Evolutionary conservation across 192 early-diverging fungal genomes (phyloP), one percentile per base, ranked within the genome.

Genomic region (Helicostylum pulchrum): DNA sequence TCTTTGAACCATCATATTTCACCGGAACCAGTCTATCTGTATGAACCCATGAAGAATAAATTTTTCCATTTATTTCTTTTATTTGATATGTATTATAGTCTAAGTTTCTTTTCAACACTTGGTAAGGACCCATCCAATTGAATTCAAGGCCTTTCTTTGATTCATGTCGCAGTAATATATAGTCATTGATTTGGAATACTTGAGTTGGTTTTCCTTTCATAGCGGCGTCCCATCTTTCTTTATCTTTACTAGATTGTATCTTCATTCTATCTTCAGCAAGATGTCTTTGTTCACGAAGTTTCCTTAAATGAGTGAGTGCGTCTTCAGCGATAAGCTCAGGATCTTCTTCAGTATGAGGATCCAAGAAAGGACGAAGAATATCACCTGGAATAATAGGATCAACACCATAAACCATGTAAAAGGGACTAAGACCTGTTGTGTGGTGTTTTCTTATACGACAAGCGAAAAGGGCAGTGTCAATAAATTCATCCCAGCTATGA

Each of bases 401-500:
- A 7, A 61, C 4, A 8, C 62, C 72, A 53, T 61, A 73, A 0
- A 56, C 23, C 23, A 73, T 14, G 26, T 65, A 73, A 26, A 68
- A 68, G 1, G 62, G 66, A 23, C 51, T 64, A 36, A 52, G 51
- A 30, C 66, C 31, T 12, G 56, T 64, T 0, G 62, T 67, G 7
- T 17, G n/a, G 50, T 68, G 66, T 19, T 50, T 73, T 2, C 61
- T 47, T 0, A 60, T 65, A 0, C 57, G 55, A 17, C 66, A 73
- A 1, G 72, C 61, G 14, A 64, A 65, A 0, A 73, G n/a, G 7
- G 62, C 62, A 12, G 56, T 44, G 10, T 54, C 31, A 10, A 73
- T 12, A 54, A 54, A 68, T 19, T 61, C 19, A 47, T 67, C 72
- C 62, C 61, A 73, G 12, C 45, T 42, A 36, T 64, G 52, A 4